A percentile compares a stretch with the other conserved stretches of the same genome.
These are phyloP conservation scores for Hansenula anomala DNA, from an alignment of 1,139 yeast species.

Conservation along the genomic window DNA sequence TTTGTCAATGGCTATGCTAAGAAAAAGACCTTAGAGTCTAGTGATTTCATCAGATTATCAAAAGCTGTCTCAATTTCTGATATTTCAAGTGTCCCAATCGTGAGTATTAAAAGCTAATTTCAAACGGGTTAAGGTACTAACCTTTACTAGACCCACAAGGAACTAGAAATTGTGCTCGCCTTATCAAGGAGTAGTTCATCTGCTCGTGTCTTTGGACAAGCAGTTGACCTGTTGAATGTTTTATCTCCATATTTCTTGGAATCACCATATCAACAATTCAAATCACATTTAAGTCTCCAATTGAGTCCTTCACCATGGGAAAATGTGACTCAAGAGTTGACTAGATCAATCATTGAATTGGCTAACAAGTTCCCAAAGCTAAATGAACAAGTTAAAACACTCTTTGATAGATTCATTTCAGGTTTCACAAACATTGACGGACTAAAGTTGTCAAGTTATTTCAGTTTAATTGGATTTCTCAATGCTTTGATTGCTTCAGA, in stretches of 20 bases:
- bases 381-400: slow-evolving; percentile 11
- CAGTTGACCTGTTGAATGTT: slow-evolving; percentile 45
- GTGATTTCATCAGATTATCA: slow-evolving; percentile 15
- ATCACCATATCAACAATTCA: slow-evolving; percentile 50
- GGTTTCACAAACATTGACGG: slow-evolving; percentile 15
- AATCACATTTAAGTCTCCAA: slow-evolving; percentile 38
- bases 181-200: slow-evolving; percentile 49
- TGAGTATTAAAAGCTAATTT: slow-evolving; percentile 2
- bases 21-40: slow-evolving; percentile 5
- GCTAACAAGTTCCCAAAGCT: slow-evolving; percentile 28
- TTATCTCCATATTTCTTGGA: slow-evolving; percentile 57
- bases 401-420: slow-evolving; percentile 25
- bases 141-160: slow-evolving; percentile 38
- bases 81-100: slow-evolving; percentile 18
- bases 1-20: neutral
- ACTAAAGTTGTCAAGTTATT: slow-evolving; percentile 21
- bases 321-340: slow-evolving; percentile 33
- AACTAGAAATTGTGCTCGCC: slow-evolving; percentile 69
- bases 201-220: slow-evolving; percentile 42
- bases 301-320: slow-evolving; percentile 42
- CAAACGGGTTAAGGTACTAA: too few species aligned
- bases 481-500: slow-evolving; percentile 12
- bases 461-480: slow-evolving; percentile 24
- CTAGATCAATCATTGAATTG: slow-evolving; percentile 28
- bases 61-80: slow-evolving; percentile 12